phyloP scores from a whole-genome alignment of 805 yeast species.

The Zygosaccharomyces siamensis region DNA sequence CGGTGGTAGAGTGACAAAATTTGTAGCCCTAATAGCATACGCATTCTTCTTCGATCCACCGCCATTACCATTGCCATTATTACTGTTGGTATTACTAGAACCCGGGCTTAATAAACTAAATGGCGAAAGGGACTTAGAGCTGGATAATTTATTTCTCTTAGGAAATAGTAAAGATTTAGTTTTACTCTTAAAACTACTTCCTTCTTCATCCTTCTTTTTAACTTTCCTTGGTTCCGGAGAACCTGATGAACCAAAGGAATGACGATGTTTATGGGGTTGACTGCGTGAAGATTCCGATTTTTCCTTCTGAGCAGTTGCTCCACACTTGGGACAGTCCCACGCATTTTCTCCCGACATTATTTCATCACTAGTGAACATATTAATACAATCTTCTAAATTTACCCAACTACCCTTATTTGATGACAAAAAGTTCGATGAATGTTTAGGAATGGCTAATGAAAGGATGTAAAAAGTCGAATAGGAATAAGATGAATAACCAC shows the following conservation, averaged over 20 bases:
- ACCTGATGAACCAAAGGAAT: background rate
- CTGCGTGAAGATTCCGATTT: background rate
- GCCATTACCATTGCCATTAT: constrained; percentile 25
- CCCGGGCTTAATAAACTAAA: constrained; percentile 9
- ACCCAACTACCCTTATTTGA: constrained; percentile 29
- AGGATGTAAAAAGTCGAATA: constrained; percentile 59
- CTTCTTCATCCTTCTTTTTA: constrained; percentile 23
- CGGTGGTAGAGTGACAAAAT: constrained; percentile 75
- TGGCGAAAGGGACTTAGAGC: constrained; percentile 28
- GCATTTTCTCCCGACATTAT: constrained; percentile 67
- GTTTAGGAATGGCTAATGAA: constrained; percentile 56
- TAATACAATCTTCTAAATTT: constrained; percentile 58
- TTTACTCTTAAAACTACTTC: constrained; percentile 17
- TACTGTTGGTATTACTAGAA: constrained; percentile 22
- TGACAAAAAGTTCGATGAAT: constrained; percentile 24
- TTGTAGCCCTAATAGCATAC: constrained; percentile 60
- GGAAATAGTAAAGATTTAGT: constrained; percentile 23
- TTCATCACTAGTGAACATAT: constrained; percentile 59
- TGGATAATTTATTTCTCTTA: constrained; percentile 14
- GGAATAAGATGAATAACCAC: constrained; percentile 56
- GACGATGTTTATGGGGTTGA: background rate
- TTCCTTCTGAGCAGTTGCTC: constrained; percentile 10
- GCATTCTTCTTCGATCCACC: constrained; percentile 45
- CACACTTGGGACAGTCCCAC: constrained; percentile 79
- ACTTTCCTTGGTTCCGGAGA: constrained; percentile 17